phyloP scores from a whole-genome alignment of 164 flowering plant species.

The Stephania japonica region DNA sequence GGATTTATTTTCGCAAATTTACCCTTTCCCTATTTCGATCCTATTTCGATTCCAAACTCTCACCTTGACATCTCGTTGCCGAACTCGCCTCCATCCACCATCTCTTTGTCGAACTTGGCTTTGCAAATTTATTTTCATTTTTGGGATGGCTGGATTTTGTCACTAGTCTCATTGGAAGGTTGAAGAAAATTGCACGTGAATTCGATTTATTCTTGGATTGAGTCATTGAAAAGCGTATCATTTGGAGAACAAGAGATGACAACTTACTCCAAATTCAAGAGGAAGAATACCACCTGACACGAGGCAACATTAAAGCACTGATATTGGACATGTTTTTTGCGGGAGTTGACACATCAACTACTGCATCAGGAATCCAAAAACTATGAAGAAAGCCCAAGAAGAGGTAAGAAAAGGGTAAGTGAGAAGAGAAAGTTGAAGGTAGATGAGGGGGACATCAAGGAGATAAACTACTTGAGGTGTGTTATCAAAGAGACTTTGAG shows the following conservation, averaged over 20 bases:
- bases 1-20: too few species aligned
- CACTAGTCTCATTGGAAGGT: constrained; percentile 1
- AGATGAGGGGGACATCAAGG: constrained; percentile 5
- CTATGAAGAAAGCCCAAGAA: constrained; percentile 18
- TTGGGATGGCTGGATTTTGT: constrained; percentile 12
- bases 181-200: constrained; percentile 6
- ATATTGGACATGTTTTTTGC: constrained; percentile 6
- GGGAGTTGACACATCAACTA: constrained; percentile 5
- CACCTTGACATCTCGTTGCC: too few species aligned
- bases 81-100: too few species aligned
- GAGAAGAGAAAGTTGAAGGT: constrained; percentile 10
- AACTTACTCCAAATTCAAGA: constrained; percentile 7
- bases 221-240: constrained; percentile 4
- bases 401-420: constrained; percentile 11
- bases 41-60: too few species aligned
- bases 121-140: constrained; percentile 6
- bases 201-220: constrained; percentile 6
- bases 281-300: constrained; percentile 4
- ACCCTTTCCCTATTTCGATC: too few species aligned
- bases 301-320: constrained; percentile 3
- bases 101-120: constrained; percentile 3
- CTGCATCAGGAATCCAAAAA: constrained; percentile 1
- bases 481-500: constrained; percentile 12
- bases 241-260: not conserved
- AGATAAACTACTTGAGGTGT: constrained; percentile 10